phyloP scores from a whole-genome alignment of 495 filamentous ascomycete species.

The Aspergillus ostianus region DNA sequence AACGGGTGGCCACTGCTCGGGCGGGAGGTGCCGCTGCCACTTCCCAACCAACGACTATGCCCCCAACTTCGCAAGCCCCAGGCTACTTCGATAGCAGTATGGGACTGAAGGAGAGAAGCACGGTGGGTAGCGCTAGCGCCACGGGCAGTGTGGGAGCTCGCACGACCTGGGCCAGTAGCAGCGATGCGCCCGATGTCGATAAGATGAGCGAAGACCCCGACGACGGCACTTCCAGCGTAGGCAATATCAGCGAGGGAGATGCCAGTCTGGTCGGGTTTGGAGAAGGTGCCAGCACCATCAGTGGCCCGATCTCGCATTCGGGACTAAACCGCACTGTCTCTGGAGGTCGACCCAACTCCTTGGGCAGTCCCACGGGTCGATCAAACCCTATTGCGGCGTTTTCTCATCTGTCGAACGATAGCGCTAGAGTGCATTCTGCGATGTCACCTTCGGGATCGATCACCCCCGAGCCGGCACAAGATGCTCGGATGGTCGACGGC shows the following conservation, averaged over 20 bases:
- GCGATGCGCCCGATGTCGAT: constrained; percentile 61
- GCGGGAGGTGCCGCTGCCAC: constrained; percentile 29
- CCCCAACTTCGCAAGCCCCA: constrained; percentile 29
- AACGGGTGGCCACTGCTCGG: constrained; percentile 70
- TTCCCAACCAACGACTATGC: constrained; percentile 25
- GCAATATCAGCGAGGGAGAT: constrained; percentile 72
- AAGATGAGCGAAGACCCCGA: constrained; percentile 72
- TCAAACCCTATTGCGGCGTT: constrained; percentile 21
- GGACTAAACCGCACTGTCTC: constrained; percentile 34
- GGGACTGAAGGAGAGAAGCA: constrained; percentile 68
- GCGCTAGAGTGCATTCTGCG: constrained; percentile 25
- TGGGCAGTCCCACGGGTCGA: constrained; percentile 37
- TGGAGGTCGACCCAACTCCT: constrained; percentile 32
- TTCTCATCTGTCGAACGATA: constrained; percentile 29
- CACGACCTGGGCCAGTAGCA: constrained; percentile 71
- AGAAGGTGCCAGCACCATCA: constrained; percentile 79
- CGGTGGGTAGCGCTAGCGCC: constrained; percentile 80
- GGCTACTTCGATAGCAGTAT: constrained; percentile 71
- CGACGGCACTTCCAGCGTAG: constrained; percentile 59
- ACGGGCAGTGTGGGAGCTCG: constrained; percentile 70
- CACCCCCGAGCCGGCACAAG: constrained; percentile 41
- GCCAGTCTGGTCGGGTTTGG: constrained; percentile 82
- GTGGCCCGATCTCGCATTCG: constrained; percentile 61
- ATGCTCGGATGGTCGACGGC: constrained; percentile 54
- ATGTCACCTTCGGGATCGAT: constrained; percentile 37